Evolutionary conservation across 2,329 filamentous ascomycete species (phyloP), one percentile per base, ranked within the genome.

Genomic region (Paradendryphiella salina): DNA sequence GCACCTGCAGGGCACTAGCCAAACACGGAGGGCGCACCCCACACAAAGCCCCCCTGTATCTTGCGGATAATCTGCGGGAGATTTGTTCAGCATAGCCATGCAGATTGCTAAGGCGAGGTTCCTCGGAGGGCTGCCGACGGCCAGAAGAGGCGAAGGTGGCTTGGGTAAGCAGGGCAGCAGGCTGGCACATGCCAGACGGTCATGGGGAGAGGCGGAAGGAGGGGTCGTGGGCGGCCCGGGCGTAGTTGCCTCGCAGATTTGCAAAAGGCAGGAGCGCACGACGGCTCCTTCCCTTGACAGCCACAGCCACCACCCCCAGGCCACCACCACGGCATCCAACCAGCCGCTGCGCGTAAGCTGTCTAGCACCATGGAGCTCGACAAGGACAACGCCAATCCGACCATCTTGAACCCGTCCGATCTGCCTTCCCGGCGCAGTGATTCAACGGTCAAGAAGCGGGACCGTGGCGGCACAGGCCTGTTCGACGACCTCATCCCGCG

Each of bases 321-420:
- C 36, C 14, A n/a, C 17, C 21, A 39, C n/a, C 10, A 38, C 28
- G 17, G 36, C 47, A 18, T 20, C 46, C 39, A 33, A 38, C 39
- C 26, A 31, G 44, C 17, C n/a, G 35, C 39, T 8, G 20, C 15
- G 35, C n/a, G 35, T 38, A 36, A 33, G 29, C 18, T 5, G 39
- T 34, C 33, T 29, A 20, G 37, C 56, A 37, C 20, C 32, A 75
- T 75, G 73, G 73, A 79, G 63, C 68, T 70, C 64, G 73, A 77
- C 68, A 79, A 79, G 68, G 76, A 80, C 66, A 96, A 96, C 75
- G 90, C 89, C 59, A 97, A 99, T 77, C 94, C 94, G 46, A 95
- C 90, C 58, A 92, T 99, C 70, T 79, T 97, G 66, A 95, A 87
- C 75, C 83, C 85, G 44, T 89, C 90, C 35, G 90, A 97, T 75